Evolutionary conservation across 2,329 filamentous ascomycete species (phyloP), one percentile per base, ranked within the genome.

Genomic region (Aureobasidium sp.): DNA sequence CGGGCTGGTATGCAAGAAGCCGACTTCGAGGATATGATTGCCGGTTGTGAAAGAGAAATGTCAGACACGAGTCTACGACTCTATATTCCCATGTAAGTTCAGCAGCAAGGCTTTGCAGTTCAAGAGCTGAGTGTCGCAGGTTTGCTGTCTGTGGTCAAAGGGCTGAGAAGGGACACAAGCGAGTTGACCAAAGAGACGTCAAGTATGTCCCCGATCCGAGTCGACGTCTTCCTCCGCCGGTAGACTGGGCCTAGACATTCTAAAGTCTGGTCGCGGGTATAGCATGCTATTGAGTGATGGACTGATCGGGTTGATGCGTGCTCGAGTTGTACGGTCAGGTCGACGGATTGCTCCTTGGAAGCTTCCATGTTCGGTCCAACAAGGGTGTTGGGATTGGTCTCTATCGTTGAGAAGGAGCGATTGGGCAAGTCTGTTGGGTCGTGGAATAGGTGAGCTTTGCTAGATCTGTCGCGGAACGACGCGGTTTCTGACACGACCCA

Each of bases 81-180:
- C 7, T 64, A 64, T 33, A 59, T 64, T 10, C 60, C 53, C 31
- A 38, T 64, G 62, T 64, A 19, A 49, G 62, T 62, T 15, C 13
- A 7, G 5, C 43, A 19, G 10, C 4, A 5, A 38, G 7, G 13
- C 21, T 23, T 4, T 29, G 9, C 17, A n/a, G 38, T 4, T 13
- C 21, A 35, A 13, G 25, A 43, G 40, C 61, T 62, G 38, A 62
- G 5, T 47, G 13, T 29, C 2, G 46, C 37, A 62, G 61, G 21
- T 62, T 60, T 23, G 38, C 59, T 11, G 57, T 47, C 7, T 62
- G 58, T 50, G 61, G 61, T 6, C 61, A 50, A n/a, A 62, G 42
- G 10, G 27, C 42, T 13, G 47, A 37, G 6, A 15, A 9, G n/a
- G 38, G 31, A 21, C 58, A 54, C 7, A 43, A 33, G 9, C 35